These are phyloP conservation scores for Cercospora beticola DNA, from an alignment of 2,329 filamentous ascomycete species.

Conservation along the genomic window DNA sequence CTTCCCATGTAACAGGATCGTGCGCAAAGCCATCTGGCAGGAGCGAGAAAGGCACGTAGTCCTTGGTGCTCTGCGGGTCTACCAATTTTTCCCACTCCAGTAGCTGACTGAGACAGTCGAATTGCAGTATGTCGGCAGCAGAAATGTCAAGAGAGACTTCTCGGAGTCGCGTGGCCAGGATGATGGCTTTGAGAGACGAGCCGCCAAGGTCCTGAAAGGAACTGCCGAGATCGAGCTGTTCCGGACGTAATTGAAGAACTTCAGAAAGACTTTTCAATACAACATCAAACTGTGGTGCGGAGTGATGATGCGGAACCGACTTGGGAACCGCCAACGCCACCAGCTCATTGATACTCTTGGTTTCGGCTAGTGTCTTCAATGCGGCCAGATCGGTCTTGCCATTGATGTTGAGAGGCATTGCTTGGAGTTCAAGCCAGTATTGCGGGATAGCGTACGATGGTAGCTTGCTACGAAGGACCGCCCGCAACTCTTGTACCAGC, in stretches of 20 bases:
- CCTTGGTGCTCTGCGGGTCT: background rate
- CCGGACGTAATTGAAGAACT: background rate
- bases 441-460: background rate
- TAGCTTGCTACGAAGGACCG: background rate
- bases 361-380: background rate
- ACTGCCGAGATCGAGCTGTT: background rate
- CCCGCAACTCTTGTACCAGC: background rate
- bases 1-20: background rate
- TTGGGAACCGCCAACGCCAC: background rate
- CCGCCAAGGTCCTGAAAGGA: background rate
- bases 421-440: background rate
- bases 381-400: background rate
- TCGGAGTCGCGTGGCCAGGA: background rate
- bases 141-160: background rate
- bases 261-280: background rate
- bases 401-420: background rate
- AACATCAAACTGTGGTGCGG: background rate
- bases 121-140: background rate
- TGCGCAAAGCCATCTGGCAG: background rate
- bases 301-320: background rate
- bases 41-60: background rate
- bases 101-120: background rate
- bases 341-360: background rate
- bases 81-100: background rate
- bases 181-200: background rate